Percentiles rank a stretch among this genome's conserved stretches.
phyloP scores from a whole-genome alignment of 192 early-diverging fungal genomes.

The Backusella luteola region DNA sequence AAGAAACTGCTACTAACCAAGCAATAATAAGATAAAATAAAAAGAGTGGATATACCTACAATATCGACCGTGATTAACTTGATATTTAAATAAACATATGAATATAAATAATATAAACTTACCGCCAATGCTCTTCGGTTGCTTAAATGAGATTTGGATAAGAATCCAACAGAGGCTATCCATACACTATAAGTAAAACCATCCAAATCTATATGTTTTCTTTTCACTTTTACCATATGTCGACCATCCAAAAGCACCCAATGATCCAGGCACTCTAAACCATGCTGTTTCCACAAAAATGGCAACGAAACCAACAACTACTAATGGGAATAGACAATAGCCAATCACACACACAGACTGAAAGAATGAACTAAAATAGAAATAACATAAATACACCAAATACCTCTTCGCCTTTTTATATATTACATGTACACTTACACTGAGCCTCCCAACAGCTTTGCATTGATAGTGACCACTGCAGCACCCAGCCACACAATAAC shows the following conservation, averaged over 20 bases:
- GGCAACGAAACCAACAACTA: slow-evolving; percentile 72
- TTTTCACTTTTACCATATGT: slow-evolving; percentile 61
- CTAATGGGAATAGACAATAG: slow-evolving; percentile 95
- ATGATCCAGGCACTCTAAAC: slow-evolving; percentile 72
- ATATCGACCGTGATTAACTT: background rate
- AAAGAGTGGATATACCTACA: slow-evolving; percentile 78
- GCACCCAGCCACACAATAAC: slow-evolving; percentile 95
- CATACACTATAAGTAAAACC: background rate
- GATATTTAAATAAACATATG: background rate
- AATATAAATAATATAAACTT: background rate
- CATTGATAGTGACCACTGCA: slow-evolving; percentile 92
- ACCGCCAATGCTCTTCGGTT: slow-evolving; percentile 85
- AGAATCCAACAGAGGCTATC: slow-evolving; percentile 87
- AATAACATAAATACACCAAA: background rate
- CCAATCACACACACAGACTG: slow-evolving; percentile 96
- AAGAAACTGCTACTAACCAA: slow-evolving; percentile 89
- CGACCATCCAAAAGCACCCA: slow-evolving; percentile 83
- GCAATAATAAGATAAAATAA: slow-evolving; percentile 94
- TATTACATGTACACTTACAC: slow-evolving; percentile 58
- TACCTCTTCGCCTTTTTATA: background rate
- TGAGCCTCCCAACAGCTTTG: slow-evolving; percentile 90
- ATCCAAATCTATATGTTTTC: background rate
- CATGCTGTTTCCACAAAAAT: slow-evolving; percentile 66
- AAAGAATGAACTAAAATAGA: slow-evolving; percentile 79
- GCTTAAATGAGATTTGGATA: slow-evolving; percentile 82